Conservation (phyloP, 371 early-diverging fungal species). For the Zychaea mexicana region DNA sequence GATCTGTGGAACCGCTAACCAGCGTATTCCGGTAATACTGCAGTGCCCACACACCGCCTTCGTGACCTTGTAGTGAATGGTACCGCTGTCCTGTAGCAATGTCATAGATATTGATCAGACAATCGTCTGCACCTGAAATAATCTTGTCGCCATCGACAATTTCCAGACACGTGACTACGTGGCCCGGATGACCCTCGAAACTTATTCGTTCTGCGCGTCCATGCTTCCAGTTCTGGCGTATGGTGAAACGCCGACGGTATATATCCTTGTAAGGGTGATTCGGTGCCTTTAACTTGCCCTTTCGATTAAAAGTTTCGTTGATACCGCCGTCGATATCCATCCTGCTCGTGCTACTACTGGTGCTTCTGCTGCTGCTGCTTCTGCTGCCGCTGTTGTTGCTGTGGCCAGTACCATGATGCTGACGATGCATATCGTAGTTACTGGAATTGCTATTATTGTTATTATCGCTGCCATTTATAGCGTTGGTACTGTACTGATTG, state of each 20-base stretch:
- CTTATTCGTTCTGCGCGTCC: slow-evolving; percentile 73
- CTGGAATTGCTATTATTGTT: not conserved
- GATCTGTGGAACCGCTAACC: slow-evolving; percentile 97
- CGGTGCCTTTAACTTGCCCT: slow-evolving; percentile 1
- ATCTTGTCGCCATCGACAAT: slow-evolving; percentile 88
- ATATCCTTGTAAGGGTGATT: slow-evolving; percentile 74
- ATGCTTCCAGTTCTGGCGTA: slow-evolving; percentile 82
- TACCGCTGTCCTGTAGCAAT: slow-evolving; percentile 72
- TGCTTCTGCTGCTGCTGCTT: not conserved
- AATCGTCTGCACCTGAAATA: slow-evolving; percentile 91
- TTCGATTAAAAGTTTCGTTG: not conserved
- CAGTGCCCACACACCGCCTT: slow-evolving; percentile 99
- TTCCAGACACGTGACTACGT: slow-evolving; percentile 93
- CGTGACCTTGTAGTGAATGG: slow-evolving; percentile 86
- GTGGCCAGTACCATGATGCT: not conserved
- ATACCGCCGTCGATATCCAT: slow-evolving; percentile 12
- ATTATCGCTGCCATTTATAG: not conserved
- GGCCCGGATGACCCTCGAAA: slow-evolving; percentile 70
- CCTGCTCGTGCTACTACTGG: not conserved
- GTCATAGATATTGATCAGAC: slow-evolving; percentile 87
- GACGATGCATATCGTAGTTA: not conserved
- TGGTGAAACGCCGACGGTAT: slow-evolving; percentile 76
- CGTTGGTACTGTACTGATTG: not conserved
- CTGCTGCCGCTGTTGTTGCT: not conserved
- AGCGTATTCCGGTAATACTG: slow-evolving; percentile 85